phyloP scores from a whole-genome alignment of 768 basidiomycete species.

The Russula griseocarnosa region DNA sequence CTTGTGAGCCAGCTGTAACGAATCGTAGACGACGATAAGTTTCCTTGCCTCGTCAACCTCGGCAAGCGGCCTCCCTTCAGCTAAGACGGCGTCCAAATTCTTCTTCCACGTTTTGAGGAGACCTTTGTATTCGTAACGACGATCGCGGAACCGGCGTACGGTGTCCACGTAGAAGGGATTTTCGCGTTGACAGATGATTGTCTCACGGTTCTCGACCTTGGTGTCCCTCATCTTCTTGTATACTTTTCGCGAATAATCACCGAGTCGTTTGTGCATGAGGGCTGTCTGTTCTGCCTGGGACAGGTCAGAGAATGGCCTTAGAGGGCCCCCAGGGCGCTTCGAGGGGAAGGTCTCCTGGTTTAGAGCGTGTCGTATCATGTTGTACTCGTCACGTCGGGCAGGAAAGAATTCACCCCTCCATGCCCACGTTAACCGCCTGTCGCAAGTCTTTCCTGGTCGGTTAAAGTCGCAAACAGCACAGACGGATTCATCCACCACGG shows the following conservation, averaged over 20 bases:
- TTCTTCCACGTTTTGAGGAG: slow-evolving; percentile 99
- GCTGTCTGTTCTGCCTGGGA: slow-evolving; percentile 83
- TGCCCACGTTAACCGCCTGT: slow-evolving; percentile 91
- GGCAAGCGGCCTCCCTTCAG: slow-evolving; percentile 68
- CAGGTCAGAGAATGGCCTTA: slow-evolving; percentile 80
- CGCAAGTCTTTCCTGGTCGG: slow-evolving; percentile 91
- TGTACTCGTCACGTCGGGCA: slow-evolving; percentile 93
- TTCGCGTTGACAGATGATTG: slow-evolving; percentile 95
- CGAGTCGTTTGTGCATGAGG: slow-evolving; percentile 90
- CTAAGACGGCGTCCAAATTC: slow-evolving; percentile 72
- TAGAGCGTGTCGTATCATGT: slow-evolving; percentile 97
- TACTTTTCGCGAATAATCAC: slow-evolving; percentile 97
- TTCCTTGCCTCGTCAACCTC: slow-evolving; percentile 97
- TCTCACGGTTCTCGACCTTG: slow-evolving; percentile 86
- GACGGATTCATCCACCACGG: slow-evolving; percentile 91
- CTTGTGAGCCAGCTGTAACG: slow-evolving; percentile 97
- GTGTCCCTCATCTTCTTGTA: slow-evolving; percentile 99
- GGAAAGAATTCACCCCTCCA: slow-evolving; percentile 99
- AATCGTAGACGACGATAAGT: slow-evolving; percentile 98
- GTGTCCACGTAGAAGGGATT: slow-evolving; percentile 99
- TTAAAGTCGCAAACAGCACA: slow-evolving; percentile 99
- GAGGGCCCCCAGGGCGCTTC: slow-evolving; percentile 65
- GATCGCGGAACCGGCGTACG: slow-evolving; percentile 92
- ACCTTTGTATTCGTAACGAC: slow-evolving; percentile 98
- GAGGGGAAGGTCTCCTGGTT: slow-evolving; percentile 92